A percentile compares a stretch with the other conserved stretches of the same genome.
Conservation (phyloP, 305 asterid genomes). For the Plantago coronopus region DNA sequence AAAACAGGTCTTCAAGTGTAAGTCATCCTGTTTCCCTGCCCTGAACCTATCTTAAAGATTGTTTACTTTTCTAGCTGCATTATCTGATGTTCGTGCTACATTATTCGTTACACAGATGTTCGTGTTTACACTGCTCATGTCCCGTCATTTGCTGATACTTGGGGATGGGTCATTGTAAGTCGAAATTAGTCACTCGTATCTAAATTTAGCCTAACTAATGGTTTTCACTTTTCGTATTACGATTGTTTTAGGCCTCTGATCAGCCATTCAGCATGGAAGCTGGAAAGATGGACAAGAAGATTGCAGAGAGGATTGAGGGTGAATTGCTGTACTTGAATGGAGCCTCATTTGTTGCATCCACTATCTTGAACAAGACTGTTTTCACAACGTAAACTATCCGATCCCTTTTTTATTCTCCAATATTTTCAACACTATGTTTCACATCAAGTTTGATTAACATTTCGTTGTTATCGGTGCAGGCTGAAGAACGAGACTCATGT, state of each 20-base stretch:
- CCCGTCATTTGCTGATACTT: conserved; percentile 94
- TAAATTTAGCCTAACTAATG: too few species aligned
- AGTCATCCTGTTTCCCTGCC: conserved; percentile 21
- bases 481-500: conserved; percentile 85
- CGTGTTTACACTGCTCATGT: conserved; percentile 94
- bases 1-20: conserved; percentile 89
- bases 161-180: conserved; percentile 97
- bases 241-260: conserved; percentile 69
- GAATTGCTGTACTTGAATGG: conserved; percentile 82
- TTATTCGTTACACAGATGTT: conserved; percentile 49
- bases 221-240: neutral
- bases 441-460: too few species aligned
- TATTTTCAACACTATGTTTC: neutral
- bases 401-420: neutral
- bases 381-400: conserved; percentile 56
- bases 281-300: conserved; percentile 70
- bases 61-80: neutral
- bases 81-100: too few species aligned
- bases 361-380: conserved; percentile 80
- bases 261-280: conserved; percentile 78
- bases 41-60: neutral
- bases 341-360: conserved; percentile 77
- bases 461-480: conserved; percentile 28
- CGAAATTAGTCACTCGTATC: neutral
- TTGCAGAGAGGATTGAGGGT: conserved; percentile 80